phyloP scores from a whole-genome alignment of 148 eudicot species.

The Silene conica region DNA sequence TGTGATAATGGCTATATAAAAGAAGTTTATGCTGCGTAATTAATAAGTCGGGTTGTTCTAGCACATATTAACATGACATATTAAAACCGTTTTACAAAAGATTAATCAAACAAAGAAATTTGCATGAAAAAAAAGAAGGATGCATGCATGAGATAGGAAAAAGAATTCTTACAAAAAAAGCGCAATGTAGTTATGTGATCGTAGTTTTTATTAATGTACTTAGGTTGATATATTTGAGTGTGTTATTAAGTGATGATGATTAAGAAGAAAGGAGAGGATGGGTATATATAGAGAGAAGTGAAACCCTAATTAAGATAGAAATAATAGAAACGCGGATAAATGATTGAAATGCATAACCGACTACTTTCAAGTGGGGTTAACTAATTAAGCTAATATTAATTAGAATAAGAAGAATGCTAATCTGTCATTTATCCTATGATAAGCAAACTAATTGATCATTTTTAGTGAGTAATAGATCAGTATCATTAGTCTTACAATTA shows the following conservation, averaged over 20 bases:
- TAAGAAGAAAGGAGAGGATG: neutral
- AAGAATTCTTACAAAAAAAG: neutral
- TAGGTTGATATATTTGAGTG: no score
- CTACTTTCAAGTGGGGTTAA: slow-evolving; percentile 16
- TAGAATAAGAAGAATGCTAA: neutral
- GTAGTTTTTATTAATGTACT: no score
- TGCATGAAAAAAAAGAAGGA: no score
- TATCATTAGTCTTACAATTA: slow-evolving; percentile 15
- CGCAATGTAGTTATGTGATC: neutral
- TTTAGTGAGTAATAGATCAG: neutral
- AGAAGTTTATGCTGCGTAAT: no score
- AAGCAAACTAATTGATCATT: neutral
- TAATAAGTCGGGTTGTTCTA: no score
- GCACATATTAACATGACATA: no score
- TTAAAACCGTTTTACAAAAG: no score
- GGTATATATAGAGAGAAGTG: slow-evolving; percentile 25
- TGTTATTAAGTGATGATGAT: neutral
- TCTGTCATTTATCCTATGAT: slow-evolving; percentile 22
- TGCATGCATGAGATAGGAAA: neutral
- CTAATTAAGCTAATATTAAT: neutral
- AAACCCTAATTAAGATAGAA: neutral
- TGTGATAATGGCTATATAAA: no score
- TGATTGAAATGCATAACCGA: slow-evolving; percentile 19
- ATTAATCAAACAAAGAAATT: no score
- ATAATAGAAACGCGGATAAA: neutral